Evolutionary conservation across 148 eudicot species (phyloP), one percentile per base, ranked within the genome.

Genomic region (Cornus kousa): DNA sequence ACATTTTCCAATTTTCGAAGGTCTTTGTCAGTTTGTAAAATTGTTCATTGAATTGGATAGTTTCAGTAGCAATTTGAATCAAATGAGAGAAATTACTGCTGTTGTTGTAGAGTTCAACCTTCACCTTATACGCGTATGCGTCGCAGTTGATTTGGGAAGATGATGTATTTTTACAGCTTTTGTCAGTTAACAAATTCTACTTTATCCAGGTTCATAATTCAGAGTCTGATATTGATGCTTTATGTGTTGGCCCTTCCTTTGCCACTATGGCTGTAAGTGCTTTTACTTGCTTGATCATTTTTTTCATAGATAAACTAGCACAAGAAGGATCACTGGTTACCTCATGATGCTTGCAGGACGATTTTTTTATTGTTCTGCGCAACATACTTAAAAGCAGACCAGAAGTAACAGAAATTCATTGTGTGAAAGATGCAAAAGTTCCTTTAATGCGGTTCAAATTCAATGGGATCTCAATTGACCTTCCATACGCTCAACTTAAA

Each of bases 371-470:
- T 76, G 86, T 83, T 82, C 82, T 91, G 31, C 78, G 77, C 77
- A 79, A 86, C 68, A 89, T 91, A 76, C 90, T 91, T 67, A 77
- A 79, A 50, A 83, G 84, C 67, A 81, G 73, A 74, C 83, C 79
- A 35, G 90, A 86, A 67, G 88, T 89, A 32, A 82, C 89, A 35
- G 90, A 87, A 40, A 77, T 91, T 50, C 82, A 72, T 22, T 91
- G 90, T 82, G 79, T 91, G 68, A 86, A 87, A 79, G 86, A 82
- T 78, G 94, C 94, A 39, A 87, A 85, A 75, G 88, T 89, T 67
- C 92, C 94, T 20, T n/a, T 91, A 39, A 89, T 91, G 84, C 85
- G 85, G 66, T 85, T 91, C 65, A 89, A 85, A 50, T 88, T 87
- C 74, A 89, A 91, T 23, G 92, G 88, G 74, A 80, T 91, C 48